Evolutionary conservation across 116 monocot genomes (phyloP), one percentile per base, ranked within the genome.

Genomic region (Posidonia oceanica): DNA sequence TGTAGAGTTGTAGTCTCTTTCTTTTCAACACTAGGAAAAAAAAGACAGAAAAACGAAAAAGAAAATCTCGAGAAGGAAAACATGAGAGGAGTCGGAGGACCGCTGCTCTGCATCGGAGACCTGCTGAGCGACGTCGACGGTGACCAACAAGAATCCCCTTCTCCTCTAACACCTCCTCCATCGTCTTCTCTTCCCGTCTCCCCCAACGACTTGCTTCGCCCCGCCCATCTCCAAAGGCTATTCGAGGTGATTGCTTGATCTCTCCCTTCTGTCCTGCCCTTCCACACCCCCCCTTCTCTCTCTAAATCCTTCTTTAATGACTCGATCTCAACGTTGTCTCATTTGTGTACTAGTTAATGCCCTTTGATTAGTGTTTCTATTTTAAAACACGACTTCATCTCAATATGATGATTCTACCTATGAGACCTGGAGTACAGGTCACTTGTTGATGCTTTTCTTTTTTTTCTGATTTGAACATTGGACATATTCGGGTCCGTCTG

Each of bases 21-120:
- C 1, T 0, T 29, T 29, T 29, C 29, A 29, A 29, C 29, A 29
- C 29, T 0, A 29, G 29, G 29, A 29, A 29, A 29, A 29, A 29
- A 29, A 29, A 1, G 29, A 29, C 0, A 29, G 29, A 29, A 40
- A 65, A 10, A 14, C 18, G 40, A 4, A 41, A 18, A 42, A 39
- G 41, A 18, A 18, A 20, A 40, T 16, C 15, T 16, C 14, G 6
- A 52, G 53, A 37, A 36, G 36, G 6, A 8, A 18, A 14, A 52
- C 52, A 96, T 89, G 91, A 78, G 86, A 1, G 88, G 96, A 3
- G 80, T 84, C 2, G 96, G 96, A 29, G 96, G 96, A 0, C 96
- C 96, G 40, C 69, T 96, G 74, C 91, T 96, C 39, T 91, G 85
- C 85, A 82, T 96, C 80, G 91, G 89, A 60, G 96, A 96, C 80